Conservation (phyloP, 352 stramenopile genomes). For the Pythium brassicae region DNA sequence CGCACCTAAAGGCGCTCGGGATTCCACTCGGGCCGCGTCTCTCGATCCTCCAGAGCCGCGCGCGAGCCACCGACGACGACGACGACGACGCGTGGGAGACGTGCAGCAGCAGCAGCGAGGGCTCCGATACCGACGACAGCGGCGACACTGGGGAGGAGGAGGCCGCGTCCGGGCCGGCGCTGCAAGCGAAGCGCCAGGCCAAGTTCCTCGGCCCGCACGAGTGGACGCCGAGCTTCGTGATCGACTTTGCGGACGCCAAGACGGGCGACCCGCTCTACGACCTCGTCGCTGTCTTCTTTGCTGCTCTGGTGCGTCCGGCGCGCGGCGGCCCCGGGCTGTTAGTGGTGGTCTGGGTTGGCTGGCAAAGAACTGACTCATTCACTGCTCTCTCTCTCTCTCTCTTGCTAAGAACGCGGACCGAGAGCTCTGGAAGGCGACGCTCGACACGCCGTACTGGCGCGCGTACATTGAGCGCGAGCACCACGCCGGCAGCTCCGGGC, state of each 20-base stretch:
- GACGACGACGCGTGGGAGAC: conserved; percentile 48
- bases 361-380: conserved; percentile 4
- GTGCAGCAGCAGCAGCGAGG: conserved; percentile 47
- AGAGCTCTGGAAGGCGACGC: conserved; percentile 49
- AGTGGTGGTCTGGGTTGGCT: neutral
- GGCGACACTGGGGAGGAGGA: too few species aligned
- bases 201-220: conserved; percentile 42
- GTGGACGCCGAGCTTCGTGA: conserved; percentile 68
- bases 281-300: conserved; percentile 77
- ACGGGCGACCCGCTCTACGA: conserved; percentile 85
- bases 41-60: conserved; percentile 40
- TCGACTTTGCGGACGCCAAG: conserved; percentile 88
- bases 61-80: conserved; percentile 14
- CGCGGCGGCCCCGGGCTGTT: too few species aligned
- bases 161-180: conserved; percentile 11
- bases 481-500: conserved; percentile 1
- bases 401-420: conserved; percentile 55
- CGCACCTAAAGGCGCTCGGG: conserved; percentile 50
- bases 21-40: conserved; percentile 58
- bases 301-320: conserved; percentile 49
- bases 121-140: conserved; percentile 44
- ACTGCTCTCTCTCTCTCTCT: conserved; percentile 8
- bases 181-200: conserved; percentile 36
- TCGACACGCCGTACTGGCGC: conserved; percentile 71
- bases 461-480: conserved; percentile 48